A percentile compares a stretch with the other conserved stretches of the same genome.
Evolutionary conservation across 2,329 filamentous ascomycete species (phyloP).

Genomic region (Metarhizium album): DNA sequence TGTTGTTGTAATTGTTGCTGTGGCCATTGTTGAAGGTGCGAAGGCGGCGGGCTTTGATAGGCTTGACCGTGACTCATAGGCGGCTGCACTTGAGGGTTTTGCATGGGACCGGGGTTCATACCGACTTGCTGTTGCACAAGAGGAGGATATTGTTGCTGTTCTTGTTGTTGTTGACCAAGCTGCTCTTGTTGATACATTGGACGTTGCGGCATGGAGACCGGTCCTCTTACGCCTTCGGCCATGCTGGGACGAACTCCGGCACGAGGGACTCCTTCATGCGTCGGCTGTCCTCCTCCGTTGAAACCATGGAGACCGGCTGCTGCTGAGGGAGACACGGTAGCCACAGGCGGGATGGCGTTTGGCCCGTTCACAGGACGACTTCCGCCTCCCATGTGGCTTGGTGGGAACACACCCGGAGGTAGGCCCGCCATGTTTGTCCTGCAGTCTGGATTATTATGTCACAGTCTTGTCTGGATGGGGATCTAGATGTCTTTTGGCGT

Average conservation of each 20-base stretch:
- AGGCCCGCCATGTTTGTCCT: not conserved
- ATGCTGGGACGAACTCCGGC: not conserved
- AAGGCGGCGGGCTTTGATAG: not conserved
- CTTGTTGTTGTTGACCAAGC: not conserved
- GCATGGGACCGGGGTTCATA: not conserved
- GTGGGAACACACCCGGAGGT: constrained; percentile 1
- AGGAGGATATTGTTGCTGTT: not conserved
- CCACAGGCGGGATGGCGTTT: constrained; percentile 1
- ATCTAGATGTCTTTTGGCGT: too few relatives aligned
- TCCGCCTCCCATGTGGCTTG: not conserved
- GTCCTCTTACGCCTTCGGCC: not conserved
- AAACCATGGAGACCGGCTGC: not conserved
- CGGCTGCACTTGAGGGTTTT: not conserved
- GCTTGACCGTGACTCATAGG: not conserved
- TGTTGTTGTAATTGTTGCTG: not conserved
- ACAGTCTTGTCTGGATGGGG: too few relatives aligned
- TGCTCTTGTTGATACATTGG: not conserved
- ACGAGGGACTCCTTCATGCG: not conserved
- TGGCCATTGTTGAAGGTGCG: not conserved
- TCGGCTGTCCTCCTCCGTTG: not conserved
- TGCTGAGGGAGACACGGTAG: not conserved
- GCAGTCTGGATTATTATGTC: too few relatives aligned
- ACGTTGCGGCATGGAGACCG: not conserved
- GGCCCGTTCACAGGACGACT: not conserved
- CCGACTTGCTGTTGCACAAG: not conserved